Percentiles rank a stretch among this genome's conserved stretches.
Evolutionary conservation across 2,329 filamentous ascomycete genomes (phyloP).

Genomic region (Diaporthe helianthi): DNA sequence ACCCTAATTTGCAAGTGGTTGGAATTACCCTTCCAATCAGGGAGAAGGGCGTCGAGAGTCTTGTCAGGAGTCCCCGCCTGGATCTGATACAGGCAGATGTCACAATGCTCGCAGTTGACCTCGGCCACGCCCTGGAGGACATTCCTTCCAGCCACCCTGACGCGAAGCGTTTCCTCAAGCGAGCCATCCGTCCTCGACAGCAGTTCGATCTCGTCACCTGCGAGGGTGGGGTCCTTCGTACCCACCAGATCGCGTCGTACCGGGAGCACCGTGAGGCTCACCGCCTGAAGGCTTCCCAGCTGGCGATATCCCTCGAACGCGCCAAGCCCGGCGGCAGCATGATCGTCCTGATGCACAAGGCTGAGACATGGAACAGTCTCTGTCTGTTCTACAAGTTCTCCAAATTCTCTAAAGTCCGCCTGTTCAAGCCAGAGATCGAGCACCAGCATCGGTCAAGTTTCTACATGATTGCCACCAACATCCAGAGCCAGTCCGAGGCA

Average conservation of each 20-base stretch:
- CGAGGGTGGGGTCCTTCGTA: slow-evolving; percentile 55
- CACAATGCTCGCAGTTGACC: slow-evolving; percentile 58
- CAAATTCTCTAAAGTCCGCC: slow-evolving; percentile 48
- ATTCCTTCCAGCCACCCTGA: slow-evolving; percentile 47
- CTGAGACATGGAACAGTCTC: slow-evolving; percentile 51
- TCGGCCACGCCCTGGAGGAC: slow-evolving; percentile 43
- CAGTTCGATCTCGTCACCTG: slow-evolving; percentile 54
- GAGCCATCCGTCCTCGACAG: slow-evolving; percentile 48
- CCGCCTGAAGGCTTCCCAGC: slow-evolving; percentile 49
- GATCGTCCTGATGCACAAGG: slow-evolving; percentile 57
- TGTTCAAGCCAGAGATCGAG: slow-evolving; percentile 52
- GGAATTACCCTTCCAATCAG: slow-evolving; percentile 32
- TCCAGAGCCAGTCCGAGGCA: slow-evolving; percentile 44
- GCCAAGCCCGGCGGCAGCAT: slow-evolving; percentile 56
- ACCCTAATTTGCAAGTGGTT: slow-evolving; percentile 43
- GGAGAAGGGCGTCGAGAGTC: slow-evolving; percentile 23
- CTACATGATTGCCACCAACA: slow-evolving; percentile 56
- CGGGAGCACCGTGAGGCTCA: slow-evolving; percentile 46
- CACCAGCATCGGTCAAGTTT: slow-evolving; percentile 58
- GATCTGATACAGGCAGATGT: slow-evolving; percentile 48
- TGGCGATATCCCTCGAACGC: slow-evolving; percentile 54
- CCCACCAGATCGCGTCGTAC: slow-evolving; percentile 45
- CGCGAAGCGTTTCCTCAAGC: slow-evolving; percentile 39
- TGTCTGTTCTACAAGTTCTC: slow-evolving; percentile 49
- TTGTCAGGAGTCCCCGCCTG: slow-evolving; percentile 21